A percentile compares a stretch with the other conserved stretches of the same genome.
These are phyloP conservation scores for Lactarius tabidus DNA, from an alignment of 768 basidiomycete genomes.

Conservation along the genomic window DNA sequence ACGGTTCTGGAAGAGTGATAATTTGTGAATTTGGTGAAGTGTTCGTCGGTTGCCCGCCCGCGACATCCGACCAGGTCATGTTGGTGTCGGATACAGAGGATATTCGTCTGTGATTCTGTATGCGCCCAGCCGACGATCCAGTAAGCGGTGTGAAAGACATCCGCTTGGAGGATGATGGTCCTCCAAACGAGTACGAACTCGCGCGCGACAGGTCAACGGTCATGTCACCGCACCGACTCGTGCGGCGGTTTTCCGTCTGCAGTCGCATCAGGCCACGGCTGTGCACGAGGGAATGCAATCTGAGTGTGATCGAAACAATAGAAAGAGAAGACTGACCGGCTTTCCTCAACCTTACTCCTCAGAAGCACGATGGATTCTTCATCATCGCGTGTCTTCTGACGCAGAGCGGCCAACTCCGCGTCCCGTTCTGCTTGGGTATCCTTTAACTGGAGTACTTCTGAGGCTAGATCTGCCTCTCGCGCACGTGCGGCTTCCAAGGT, in stretches of 20 bases:
- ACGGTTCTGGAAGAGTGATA: slow-evolving; percentile 23
- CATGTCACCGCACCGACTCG: slow-evolving; percentile 46
- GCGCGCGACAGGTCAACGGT: slow-evolving; percentile 57
- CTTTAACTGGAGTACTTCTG: slow-evolving; percentile 59
- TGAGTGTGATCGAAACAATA: slow-evolving; percentile 1
- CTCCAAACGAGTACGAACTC: slow-evolving; percentile 35
- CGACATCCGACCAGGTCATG: slow-evolving; percentile 32
- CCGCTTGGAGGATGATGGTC: slow-evolving; percentile 59
- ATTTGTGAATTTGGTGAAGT: slow-evolving; percentile 18
- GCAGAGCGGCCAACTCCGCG: slow-evolving; percentile 27
- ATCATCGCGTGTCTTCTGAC: slow-evolving; percentile 50
- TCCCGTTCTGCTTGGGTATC: slow-evolving; percentile 49
- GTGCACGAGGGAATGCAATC: slow-evolving; percentile 16
- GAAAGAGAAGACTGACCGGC: slow-evolving; percentile 49
- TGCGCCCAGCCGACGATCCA: slow-evolving; percentile 44
- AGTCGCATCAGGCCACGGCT: slow-evolving; percentile 86
- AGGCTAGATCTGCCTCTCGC: slow-evolving; percentile 57
- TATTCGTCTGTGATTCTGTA: slow-evolving; percentile 58
- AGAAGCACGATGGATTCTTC: slow-evolving; percentile 73
- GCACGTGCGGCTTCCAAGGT: slow-evolving; percentile 47
- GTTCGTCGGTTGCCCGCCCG: slow-evolving; percentile 31
- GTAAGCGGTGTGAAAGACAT: slow-evolving; percentile 72
- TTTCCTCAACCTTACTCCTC: slow-evolving; percentile 83
- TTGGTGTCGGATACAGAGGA: slow-evolving; percentile 64
- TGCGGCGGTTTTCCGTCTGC: slow-evolving; percentile 69